Base-by-base conservation (phyloP, 2,329 filamentous ascomycete species). In the Exophiala sideris region DNA sequence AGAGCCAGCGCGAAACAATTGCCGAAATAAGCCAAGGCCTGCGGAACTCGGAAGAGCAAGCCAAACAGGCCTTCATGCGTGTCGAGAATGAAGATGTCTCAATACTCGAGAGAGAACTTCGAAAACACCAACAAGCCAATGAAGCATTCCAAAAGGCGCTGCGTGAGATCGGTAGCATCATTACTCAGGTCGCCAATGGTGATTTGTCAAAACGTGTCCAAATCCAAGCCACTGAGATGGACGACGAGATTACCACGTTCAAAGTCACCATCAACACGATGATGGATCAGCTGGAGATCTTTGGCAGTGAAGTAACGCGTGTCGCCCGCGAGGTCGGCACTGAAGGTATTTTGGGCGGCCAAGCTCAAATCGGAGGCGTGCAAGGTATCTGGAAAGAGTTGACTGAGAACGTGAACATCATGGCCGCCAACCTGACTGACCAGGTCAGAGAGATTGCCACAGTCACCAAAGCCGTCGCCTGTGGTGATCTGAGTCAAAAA, bases 231-330 rank as follows among this genome's bases (percentile, higher is more conserved):
- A 87, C 95, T 62, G 92, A 97, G 76, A 94, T 96, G 87, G 92
- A 97, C 78, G 91, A 91, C 24, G 92, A 97, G 79, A 97, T 97
- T 67, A 94, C 91, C 24, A 91, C 90, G 8, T 97, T 97, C 79
- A 97, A 97, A 76, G 86, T 90, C 66, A 96, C 92, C 58, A 97
- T 97, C 76, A 97, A 97, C 71, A 95, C 89, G 63, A 97, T 97
- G 92, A 95, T 97, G 84, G 92, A 97, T 69, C 92, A 96, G 72
- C 80, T 97, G 56, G 91, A 96, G 70, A 89, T 95, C 56, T 97
- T 97, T 72, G 92, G 92, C 61, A 95, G 89, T 71, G 91, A 97
- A 75, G 92, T 97, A 66, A 96, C 92, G 33, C 87, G 90, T 63
- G 86, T 97, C 63, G 92, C 92, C 49, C 88, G 90, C 70, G 92